Evolutionary conservation across 2,329 filamentous ascomycete genomes (phyloP).

Genomic region (Penicillium polonicum): DNA sequence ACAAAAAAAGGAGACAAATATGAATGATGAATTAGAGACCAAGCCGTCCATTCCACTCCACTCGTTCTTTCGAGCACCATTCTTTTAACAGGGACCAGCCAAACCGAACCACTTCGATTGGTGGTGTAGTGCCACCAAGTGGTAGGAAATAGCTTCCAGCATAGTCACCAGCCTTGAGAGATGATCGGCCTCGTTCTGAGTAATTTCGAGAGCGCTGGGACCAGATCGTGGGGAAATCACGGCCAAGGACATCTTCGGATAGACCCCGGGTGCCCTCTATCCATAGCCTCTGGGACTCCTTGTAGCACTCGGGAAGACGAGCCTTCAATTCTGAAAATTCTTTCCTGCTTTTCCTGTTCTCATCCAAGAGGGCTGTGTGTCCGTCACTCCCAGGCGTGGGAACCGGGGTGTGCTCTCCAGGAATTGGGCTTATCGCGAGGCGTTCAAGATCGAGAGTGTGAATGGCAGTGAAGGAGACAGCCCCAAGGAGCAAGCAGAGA

Average conservation of each 20-base stretch:
- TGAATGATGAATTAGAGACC: constrained; percentile 32
- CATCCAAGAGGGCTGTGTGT: constrained; percentile 37
- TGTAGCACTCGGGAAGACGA: constrained; percentile 42
- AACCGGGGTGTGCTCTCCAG: constrained; percentile 39
- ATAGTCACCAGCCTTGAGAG: constrained; percentile 37
- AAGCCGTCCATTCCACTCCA: constrained; percentile 46
- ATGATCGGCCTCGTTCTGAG: constrained; percentile 37
- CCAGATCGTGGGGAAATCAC: constrained; percentile 48
- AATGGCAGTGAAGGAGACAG: constrained; percentile 48
- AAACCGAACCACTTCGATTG: constrained; percentile 48
- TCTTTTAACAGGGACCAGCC: constrained; percentile 46
- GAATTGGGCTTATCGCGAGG: constrained; percentile 42
- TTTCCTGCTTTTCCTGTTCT: constrained; percentile 38
- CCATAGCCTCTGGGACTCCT: constrained; percentile 46
- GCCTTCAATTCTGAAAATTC: constrained; percentile 43
- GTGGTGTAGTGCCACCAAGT: constrained; percentile 42
- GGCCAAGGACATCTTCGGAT: constrained; percentile 40
- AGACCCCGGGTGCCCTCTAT: constrained; percentile 43
- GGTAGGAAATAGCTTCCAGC: constrained; percentile 44
- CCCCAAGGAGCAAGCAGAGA: constrained; percentile 48
- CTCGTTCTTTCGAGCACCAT: constrained; percentile 48
- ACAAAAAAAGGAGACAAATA: neutral
- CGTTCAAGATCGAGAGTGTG: constrained; percentile 47
- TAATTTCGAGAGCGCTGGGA: constrained; percentile 39
- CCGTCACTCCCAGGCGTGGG: constrained; percentile 48